Percentiles rank a stretch among this genome's conserved stretches.
Conservation (phyloP, 768 basidiomycete genomes). For the Russula foetens region DNA sequence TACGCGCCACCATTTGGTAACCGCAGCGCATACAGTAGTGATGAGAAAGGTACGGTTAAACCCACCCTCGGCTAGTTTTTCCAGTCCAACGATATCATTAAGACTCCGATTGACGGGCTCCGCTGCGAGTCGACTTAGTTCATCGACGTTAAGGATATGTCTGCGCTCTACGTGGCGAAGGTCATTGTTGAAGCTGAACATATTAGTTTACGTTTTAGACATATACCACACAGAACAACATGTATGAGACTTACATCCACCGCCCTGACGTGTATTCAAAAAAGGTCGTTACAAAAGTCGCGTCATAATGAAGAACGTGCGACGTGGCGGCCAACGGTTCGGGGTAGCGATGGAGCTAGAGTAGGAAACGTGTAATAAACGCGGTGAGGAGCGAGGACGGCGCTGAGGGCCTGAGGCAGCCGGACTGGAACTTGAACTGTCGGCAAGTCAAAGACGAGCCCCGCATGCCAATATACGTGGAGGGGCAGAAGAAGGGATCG, state of each 20-base stretch:
- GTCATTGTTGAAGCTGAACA: conserved; percentile 22
- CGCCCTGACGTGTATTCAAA: conserved; percentile 25
- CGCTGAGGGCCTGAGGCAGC: no score
- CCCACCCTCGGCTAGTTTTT: conserved; percentile 38
- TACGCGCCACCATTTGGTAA: conserved; percentile 25
- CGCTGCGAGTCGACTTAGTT: conserved; percentile 38
- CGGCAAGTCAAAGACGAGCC: background rate
- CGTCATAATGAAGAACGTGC: background rate
- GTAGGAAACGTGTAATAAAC: background rate
- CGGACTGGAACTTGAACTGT: background rate
- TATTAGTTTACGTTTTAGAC: background rate
- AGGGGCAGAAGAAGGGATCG: background rate
- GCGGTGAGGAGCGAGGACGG: background rate
- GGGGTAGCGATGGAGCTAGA: background rate
- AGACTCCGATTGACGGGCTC: conserved; percentile 33
- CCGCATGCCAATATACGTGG: background rate
- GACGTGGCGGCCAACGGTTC: background rate
- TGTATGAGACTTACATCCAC: conserved; percentile 22
- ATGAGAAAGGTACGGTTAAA: conserved; percentile 29
- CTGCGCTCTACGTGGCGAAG: conserved; percentile 42
- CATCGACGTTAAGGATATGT: conserved; percentile 34
- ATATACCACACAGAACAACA: conserved; percentile 14
- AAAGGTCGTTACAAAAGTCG: conserved; percentile 13
- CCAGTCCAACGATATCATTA: conserved; percentile 30
- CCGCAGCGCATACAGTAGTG: conserved; percentile 23